Evolutionary conservation across 2,329 filamentous ascomycete species (phyloP).

Genomic region (Pseudogymnoascus sp.): DNA sequence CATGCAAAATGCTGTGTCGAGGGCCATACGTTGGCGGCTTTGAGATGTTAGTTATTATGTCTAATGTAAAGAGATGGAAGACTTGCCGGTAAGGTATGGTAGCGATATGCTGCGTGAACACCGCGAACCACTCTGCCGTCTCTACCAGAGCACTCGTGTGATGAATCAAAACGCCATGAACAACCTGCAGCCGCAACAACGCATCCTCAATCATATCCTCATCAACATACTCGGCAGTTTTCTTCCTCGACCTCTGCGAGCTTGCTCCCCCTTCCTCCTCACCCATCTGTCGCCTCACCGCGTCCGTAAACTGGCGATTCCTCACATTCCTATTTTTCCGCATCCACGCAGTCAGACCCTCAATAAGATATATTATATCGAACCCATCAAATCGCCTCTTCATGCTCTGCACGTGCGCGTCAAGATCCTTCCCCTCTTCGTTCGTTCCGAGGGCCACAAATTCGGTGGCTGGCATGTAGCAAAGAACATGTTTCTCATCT

Average conservation of each 20-base stretch:
- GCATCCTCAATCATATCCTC: slow-evolving; percentile 64
- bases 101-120: slow-evolving; percentile 71
- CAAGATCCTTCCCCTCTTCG: slow-evolving; percentile 41
- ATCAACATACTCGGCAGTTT: slow-evolving; percentile 44
- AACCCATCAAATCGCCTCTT: slow-evolving; percentile 43
- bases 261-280: slow-evolving; percentile 27
- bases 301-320: slow-evolving; percentile 59
- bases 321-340: slow-evolving; percentile 58
- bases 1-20: slow-evolving; percentile 65
- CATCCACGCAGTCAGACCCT: slow-evolving; percentile 58
- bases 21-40: slow-evolving; percentile 35
- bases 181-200: slow-evolving; percentile 59
- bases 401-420: slow-evolving; percentile 49
- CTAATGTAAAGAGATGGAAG: neutral
- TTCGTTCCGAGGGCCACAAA: slow-evolving; percentile 53
- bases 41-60: neutral
- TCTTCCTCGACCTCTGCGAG: slow-evolving; percentile 24
- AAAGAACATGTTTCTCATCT: slow-evolving; percentile 43
- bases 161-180: slow-evolving; percentile 58
- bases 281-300: slow-evolving; percentile 44
- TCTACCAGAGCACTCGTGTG: slow-evolving; percentile 54
- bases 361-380: slow-evolving; percentile 60
- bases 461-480: slow-evolving; percentile 52
- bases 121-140: slow-evolving; percentile 62
- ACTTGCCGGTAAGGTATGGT: slow-evolving; percentile 60